A percentile compares a stretch with the other conserved stretches of the same genome.
These are phyloP conservation scores for Vigna angularis DNA, from an alignment of 306 rosid species.

Conservation along the genomic window DNA sequence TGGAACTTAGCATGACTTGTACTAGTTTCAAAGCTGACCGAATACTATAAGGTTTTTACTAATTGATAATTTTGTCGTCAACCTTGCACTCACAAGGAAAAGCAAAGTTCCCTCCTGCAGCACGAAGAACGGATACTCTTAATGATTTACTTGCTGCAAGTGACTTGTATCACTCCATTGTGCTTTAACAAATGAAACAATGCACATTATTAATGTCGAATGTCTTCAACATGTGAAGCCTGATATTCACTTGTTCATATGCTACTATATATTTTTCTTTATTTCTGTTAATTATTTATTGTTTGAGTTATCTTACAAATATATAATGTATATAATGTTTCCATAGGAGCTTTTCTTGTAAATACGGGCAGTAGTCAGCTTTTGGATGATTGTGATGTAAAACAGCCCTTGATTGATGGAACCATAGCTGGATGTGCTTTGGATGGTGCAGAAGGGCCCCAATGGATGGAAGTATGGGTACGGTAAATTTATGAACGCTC, in stretches of 20 bases:
- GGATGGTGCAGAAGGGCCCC: too few relatives aligned
- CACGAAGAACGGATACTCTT: constrained; percentile 96
- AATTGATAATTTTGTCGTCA: constrained; percentile 40
- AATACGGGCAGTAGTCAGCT: too few relatives aligned
- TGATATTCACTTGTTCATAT: constrained; percentile 55
- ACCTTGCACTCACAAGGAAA: constrained; percentile 51
- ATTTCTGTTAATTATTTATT: neutral
- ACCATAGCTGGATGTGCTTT: too few relatives aligned
- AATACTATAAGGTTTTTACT: constrained; percentile 36
- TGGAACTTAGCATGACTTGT: constrained; percentile 26
- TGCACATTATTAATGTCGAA: constrained; percentile 89
- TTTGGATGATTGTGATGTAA: too few relatives aligned
- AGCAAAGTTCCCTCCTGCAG: constrained; percentile 81
- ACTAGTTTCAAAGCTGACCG: constrained; percentile 16
- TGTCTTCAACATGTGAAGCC: constrained; percentile 94
- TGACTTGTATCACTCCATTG: constrained; percentile 96
- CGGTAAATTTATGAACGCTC: too few relatives aligned
- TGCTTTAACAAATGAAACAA: constrained; percentile 86
- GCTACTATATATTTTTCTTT: constrained; percentile 16
- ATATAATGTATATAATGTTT: too few relatives aligned
- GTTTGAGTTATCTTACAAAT: too few relatives aligned
- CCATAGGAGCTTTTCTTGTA: too few relatives aligned
- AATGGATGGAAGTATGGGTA: too few relatives aligned
- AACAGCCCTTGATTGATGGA: too few relatives aligned
- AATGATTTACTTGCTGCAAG: constrained; percentile 97